phyloP scores from a whole-genome alignment of 2,329 filamentous ascomycete species.

The Pseudogymnoascus sp. region DNA sequence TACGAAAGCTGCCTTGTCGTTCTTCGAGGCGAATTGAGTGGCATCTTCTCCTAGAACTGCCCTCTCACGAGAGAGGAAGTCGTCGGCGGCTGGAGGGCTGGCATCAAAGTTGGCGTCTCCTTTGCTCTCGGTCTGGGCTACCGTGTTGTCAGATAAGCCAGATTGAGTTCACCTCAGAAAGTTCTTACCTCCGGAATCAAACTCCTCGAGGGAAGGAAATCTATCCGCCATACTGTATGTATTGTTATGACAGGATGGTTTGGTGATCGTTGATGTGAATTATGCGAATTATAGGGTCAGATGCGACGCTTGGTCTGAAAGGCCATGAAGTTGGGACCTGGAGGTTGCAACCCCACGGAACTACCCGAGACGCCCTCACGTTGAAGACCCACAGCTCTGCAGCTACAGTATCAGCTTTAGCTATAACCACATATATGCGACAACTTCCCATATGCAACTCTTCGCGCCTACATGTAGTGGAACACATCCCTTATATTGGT shows the following conservation, averaged over 20 bases:
- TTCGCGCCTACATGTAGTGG: slow-evolving; percentile 1
- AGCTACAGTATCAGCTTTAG: slow-evolving; percentile 5
- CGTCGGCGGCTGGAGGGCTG: slow-evolving; percentile 56
- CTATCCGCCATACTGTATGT: slow-evolving; percentile 45
- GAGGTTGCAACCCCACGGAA: not conserved
- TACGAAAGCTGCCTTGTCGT: slow-evolving; percentile 58
- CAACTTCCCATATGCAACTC: slow-evolving; percentile 3
- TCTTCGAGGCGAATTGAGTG: slow-evolving; percentile 73
- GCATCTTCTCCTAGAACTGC: slow-evolving; percentile 88
- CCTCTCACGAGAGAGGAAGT: slow-evolving; percentile 88
- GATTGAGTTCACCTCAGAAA: not conserved
- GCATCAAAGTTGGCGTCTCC: slow-evolving; percentile 41
- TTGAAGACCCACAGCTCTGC: slow-evolving; percentile 1
- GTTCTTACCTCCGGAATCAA: slow-evolving; percentile 42
- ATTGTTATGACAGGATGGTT: slow-evolving; percentile 4
- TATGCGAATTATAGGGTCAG: not conserved
- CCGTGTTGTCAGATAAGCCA: slow-evolving; percentile 15
- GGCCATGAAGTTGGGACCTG: slow-evolving; percentile 7
- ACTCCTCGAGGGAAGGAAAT: slow-evolving; percentile 53
- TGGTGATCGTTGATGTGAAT: not conserved
- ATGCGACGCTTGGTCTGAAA: not conserved
- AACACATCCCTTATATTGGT: not conserved
- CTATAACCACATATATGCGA: slow-evolving; percentile 5
- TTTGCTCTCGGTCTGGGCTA: slow-evolving; percentile 62
- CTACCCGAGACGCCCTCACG: slow-evolving; percentile 4